Base-by-base conservation (phyloP, 1,139 yeast genomes). In the Suhomyces anneliseae region DNA sequence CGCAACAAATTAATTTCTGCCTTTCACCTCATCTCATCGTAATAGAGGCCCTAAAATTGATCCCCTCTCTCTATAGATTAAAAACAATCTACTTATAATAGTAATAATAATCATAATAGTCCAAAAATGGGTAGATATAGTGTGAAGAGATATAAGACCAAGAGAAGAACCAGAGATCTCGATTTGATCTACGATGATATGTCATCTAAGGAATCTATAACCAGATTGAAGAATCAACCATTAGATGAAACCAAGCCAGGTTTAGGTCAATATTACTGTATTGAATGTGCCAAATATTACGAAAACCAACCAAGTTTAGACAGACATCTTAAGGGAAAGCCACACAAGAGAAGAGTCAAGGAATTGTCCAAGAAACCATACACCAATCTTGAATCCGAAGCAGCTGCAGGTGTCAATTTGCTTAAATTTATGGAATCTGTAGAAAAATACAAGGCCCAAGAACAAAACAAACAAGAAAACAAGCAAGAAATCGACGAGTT, bases 191-290 rank as follows among this genome's bases (percentile, higher is more conserved):
- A 86, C 61, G 76, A 82, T 40, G 99, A 93, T 61, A 68, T 93
- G 51, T 73, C 86, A 7, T 70, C 82, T 12, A 76, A 80, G 45
- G 86, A 85, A 45, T 72, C 85, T 26, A 85, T 90, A 46, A 65
- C 75, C 43, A 72, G 76, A 43, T 74, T 92, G 50, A 80, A 87
- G 63, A 82, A 88, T 63, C 98, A 92, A 68, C 87, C 90, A 10
- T 68, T 88, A 48, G 97, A 93, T 66, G 98, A 92, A 69, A 83
- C 83, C 43, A 86, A 86, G 63, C 93, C 97, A 0, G 99, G 99
- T 4, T 71, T 93, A 56, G 99, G 97, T 14, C 98, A 93, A 69
- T 87, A 83, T 68, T 93, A 90, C 67, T 93, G 98, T 68, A 79
- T 93, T 48, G 96, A 90, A 55, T 93, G 99, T 75, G 96, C 96